Base-by-base conservation (phyloP, 352 stramenopile genomes). In the Phytophthora ramorum region DNA sequence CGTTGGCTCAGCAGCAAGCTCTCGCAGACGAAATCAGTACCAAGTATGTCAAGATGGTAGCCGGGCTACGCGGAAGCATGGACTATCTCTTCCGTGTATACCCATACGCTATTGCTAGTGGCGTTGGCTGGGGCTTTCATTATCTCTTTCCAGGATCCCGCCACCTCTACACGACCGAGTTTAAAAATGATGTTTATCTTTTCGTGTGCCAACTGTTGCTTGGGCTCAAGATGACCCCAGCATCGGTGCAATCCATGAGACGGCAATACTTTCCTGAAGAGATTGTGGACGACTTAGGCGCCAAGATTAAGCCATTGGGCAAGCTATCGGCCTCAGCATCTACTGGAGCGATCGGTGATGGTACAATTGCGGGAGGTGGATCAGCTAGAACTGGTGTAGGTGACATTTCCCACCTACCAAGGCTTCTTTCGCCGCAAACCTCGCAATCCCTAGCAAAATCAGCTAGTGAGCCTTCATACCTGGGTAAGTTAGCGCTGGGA, bases 31-130 rank as follows among this genome's bases (percentile, higher is more conserved):
- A 76, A 10, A 87, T 97, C 20, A 88, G 85, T 46, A 63, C 72
- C 20, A 79, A 89, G 44, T 96, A 96, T 63, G 83, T 96, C 37
- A 87, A 93, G 66, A 83, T 96, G 66, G 77, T 96, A 10, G 75
- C 79, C 48, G 66, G 71, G 16, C 74, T 96, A 40, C 87, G 79
- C 16, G 75, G 75, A 34, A 93, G 80, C 62, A 89, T 86, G 52
- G 90, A 97, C 68, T 90, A 95, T 58, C 81, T 96, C 64, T 96
- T 97, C 69, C 79, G 84, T 19, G 78, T 96, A n/a, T 96, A 95
- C 52, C 90, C 90, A 40, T 97, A 95, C 65, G 83, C 88, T 1
- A 68, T 97, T 52, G 78, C 87, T 2, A 93, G 90, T 28, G 76
- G 71, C 8, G 80, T 96, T 24, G 91, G 83, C 66, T 95, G 81